Evolutionary conservation across 768 basidiomycete species (phyloP), one percentile per base, ranked within the genome.

Genomic region (Mycena albidolilacea): DNA sequence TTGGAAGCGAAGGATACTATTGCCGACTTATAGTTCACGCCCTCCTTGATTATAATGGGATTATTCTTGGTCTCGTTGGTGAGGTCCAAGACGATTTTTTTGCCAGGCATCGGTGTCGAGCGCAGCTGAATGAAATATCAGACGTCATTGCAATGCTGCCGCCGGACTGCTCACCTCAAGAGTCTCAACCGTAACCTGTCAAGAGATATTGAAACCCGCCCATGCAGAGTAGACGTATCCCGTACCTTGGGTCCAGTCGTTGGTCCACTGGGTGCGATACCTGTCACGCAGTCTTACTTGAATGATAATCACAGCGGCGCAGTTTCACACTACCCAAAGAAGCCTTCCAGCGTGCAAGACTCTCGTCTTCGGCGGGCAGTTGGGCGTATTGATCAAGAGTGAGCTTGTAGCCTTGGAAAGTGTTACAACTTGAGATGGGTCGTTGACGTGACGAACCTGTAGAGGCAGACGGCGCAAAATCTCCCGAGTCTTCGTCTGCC

Each of bases 281-380:
- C 75, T 76, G 48, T n/a, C 43, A 59, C 17, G 50, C 62, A 35
- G 70, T 7, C 93, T 94, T 94, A 64, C 92, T 30, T 30, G 30
- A 92, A 23, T 89, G 90, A 74, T 67, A 82, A 14, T 84, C 30
- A 68, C 84, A 78, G 37, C 21, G 79, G 82, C 79, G 90, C 86
- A 88, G 86, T 70, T 97, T 91, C 30, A 30, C 30, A 4, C 30
- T 30, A 69, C 97, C 97, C 35, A 99, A 88, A 65, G 93, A 96
- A 50, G 95, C 95, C 82, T 98, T 99, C 97, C 97, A 99, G 75
- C 96, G 92, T 38, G 93, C 92, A 78, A 99, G 88, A 81, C 95
- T 96, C 83, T 98, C 97, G 81, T 98, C 97, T 73, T 94, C 87
- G 38, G 93, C 92, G 83, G 98, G 97, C 54, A 97, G 90, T 46